These are phyloP conservation scores for Nitzschia sp. DNA, from an alignment of 108 stramenopile genomes.

Conservation along the genomic window DNA sequence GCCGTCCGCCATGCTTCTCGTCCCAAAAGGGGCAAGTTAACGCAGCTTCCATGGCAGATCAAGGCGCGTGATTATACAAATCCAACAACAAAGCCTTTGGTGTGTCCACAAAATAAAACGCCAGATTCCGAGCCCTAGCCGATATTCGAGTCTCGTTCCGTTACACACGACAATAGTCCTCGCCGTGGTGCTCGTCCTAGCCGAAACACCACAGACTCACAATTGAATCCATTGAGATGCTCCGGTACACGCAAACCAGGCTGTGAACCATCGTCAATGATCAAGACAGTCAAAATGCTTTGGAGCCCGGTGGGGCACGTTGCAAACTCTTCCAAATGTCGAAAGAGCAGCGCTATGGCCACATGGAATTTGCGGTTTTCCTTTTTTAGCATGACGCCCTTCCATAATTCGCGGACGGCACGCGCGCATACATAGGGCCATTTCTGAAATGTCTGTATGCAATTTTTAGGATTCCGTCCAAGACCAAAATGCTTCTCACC, in stretches of 20 bases:
- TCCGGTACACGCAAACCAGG: slow-evolving; percentile 18
- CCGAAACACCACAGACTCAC: too few relatives aligned
- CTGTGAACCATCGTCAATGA: slow-evolving; percentile 34
- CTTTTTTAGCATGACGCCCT: too few relatives aligned
- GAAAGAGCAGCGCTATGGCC: slow-evolving; percentile 28
- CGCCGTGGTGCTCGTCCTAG: slow-evolving; percentile 18
- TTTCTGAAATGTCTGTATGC: too few relatives aligned
- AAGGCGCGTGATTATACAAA: slow-evolving; percentile 24
- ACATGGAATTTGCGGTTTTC: too few relatives aligned
- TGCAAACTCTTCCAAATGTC: slow-evolving; percentile 26
- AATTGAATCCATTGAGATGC: slow-evolving; percentile 1
- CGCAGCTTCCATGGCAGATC: slow-evolving; percentile 3
- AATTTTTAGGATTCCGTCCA: too few relatives aligned
- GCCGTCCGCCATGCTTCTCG: not conserved
- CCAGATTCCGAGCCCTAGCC: slow-evolving; percentile 36
- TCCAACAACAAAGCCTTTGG: slow-evolving; percentile 17
- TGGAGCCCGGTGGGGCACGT: slow-evolving; percentile 17
- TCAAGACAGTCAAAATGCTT: slow-evolving; percentile 10
- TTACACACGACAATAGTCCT: too few relatives aligned
- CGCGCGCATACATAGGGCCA: too few relatives aligned
- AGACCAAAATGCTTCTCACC: too few relatives aligned
- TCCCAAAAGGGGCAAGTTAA: slow-evolving; percentile 18
- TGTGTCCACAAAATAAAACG: slow-evolving; percentile 34
- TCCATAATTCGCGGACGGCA: too few relatives aligned
- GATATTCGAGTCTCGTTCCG: slow-evolving; percentile 28